Evolutionary conservation across 2,329 filamentous ascomycete species (phyloP), one percentile per base, ranked within the genome.

Genomic region (Fulvia fulva): DNA sequence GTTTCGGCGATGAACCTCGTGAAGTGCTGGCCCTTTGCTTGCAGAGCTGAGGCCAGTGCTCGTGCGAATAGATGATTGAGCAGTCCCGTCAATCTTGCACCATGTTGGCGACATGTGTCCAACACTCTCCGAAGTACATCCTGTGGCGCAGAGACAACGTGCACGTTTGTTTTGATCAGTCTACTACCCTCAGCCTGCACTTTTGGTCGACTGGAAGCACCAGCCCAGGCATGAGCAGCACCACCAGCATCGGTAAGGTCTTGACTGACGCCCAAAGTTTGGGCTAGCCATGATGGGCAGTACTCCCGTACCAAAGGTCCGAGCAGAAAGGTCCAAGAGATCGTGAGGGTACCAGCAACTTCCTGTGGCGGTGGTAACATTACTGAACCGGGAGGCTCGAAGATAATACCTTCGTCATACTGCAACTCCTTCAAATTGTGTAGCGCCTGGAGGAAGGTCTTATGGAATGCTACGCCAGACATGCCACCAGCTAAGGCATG

Each of bases 271-370:
- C 74, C 72, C 16, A 80, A 63, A 6, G 65, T 44, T 9, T 64
- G 56, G 5, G 63, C 59, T 3, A 80, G 2, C 43, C 70, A 70
- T 1, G 61, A 58, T 0, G 78, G 78, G 7, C 78, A 64, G 56
- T 74, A 71, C 6, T 68, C 65, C 9, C 68, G 71, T 5, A 78
- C 50, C 6, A 78, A 59, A 0, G 78, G 75, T 3, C 61, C 63
- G 0, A 80, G 71, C 4, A 81, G 73, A 55, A 73, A 81, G 0
- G 63, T 65, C 76, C 74, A 80, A 0, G 77, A 78, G 26, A 81
- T 76, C 1, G 73, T 70, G 0, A 81, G 70, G 6, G 70, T 66
- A 19, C 69, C 68, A 1, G 71, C 66, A 7, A 69, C 70, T 52
- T 80, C 77, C 22, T 79, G 73, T 0, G 77, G 71, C 1, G 67